Conservation (phyloP, 2,329 filamentous ascomycete genomes). For the Aspergillus fijiensis region DNA sequence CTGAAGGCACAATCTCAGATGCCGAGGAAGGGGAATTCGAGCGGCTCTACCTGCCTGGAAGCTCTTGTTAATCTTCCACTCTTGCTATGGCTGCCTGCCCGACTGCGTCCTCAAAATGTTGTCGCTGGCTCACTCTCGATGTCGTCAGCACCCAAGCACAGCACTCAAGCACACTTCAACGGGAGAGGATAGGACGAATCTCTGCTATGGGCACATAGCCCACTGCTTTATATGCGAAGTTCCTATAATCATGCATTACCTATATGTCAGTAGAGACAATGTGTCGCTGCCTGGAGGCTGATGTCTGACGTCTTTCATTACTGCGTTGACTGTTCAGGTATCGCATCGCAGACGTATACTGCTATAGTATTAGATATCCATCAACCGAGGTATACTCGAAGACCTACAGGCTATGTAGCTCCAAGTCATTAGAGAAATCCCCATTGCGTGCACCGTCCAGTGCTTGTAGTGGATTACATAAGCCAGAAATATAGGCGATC, state of each 20-base stretch:
- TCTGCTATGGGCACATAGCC: not conserved
- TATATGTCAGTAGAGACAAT: not conserved
- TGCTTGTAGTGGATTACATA: not conserved
- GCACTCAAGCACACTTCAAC: not conserved
- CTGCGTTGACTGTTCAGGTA: not conserved
- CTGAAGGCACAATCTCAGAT: conserved; percentile 38
- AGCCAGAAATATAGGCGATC: not conserved
- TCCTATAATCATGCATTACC: not conserved
- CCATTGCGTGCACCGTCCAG: too few relatives aligned
- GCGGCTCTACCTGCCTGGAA: conserved; percentile 33
- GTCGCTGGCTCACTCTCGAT: not conserved
- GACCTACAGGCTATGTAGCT: not conserved
- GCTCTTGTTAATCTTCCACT: conserved; percentile 20
- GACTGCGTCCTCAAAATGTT: not conserved
- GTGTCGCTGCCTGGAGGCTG: not conserved
- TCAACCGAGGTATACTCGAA: not conserved
- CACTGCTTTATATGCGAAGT: not conserved
- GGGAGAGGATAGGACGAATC: not conserved
- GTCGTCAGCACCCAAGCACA: too few relatives aligned
- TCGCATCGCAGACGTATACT: not conserved
- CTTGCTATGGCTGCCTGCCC: not conserved
- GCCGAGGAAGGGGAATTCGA: conserved; percentile 35
- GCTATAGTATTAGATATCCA: not conserved
- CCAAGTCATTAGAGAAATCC: too few relatives aligned
- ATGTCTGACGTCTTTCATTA: not conserved